These are phyloP conservation scores for Melanogaster broomeanus DNA, from an alignment of 768 basidiomycete genomes.

Conservation along the genomic window DNA sequence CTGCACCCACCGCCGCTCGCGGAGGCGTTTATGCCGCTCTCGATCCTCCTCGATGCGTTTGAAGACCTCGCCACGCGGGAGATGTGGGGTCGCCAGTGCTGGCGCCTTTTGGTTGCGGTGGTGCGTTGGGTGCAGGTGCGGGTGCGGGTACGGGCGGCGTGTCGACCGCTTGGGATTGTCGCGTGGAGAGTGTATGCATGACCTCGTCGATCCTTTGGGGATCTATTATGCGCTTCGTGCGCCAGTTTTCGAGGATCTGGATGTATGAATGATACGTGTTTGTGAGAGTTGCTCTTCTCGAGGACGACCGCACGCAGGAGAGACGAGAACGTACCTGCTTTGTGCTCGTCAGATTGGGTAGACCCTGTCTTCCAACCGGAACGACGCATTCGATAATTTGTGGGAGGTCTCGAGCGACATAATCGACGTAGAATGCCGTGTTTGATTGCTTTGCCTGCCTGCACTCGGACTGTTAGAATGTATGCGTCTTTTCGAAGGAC, in stretches of 20 bases:
- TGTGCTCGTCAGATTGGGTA: conserved; percentile 85
- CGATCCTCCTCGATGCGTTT: conserved; percentile 91
- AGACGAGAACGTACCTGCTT: conserved; percentile 61
- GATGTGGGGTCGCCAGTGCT: conserved; percentile 19
- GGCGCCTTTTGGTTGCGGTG: conserved; percentile 4
- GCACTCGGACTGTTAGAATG: neutral
- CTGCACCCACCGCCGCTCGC: conserved; percentile 92
- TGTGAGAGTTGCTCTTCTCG: neutral
- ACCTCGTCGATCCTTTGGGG: conserved; percentile 76
- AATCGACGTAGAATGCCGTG: conserved; percentile 70
- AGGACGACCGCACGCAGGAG: neutral
- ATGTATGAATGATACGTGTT: neutral
- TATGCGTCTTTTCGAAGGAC: too few relatives aligned
- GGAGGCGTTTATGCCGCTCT: conserved; percentile 88
- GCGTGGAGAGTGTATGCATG: conserved; percentile 53
- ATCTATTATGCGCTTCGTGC: conserved; percentile 81
- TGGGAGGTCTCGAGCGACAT: conserved; percentile 73
- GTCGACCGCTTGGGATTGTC: conserved; percentile 33
- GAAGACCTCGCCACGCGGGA: conserved; percentile 71
- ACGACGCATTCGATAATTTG: conserved; percentile 86
- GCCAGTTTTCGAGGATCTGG: conserved; percentile 91
- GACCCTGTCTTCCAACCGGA: conserved; percentile 82
- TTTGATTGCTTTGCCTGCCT: conserved; percentile 37
- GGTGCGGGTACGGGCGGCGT: conserved; percentile 17
- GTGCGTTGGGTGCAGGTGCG: conserved; percentile 17